Percentiles rank a stretch among this genome's conserved stretches.
Conservation (phyloP, 129 eudicot genomes). For the Calendula officinalis region DNA sequence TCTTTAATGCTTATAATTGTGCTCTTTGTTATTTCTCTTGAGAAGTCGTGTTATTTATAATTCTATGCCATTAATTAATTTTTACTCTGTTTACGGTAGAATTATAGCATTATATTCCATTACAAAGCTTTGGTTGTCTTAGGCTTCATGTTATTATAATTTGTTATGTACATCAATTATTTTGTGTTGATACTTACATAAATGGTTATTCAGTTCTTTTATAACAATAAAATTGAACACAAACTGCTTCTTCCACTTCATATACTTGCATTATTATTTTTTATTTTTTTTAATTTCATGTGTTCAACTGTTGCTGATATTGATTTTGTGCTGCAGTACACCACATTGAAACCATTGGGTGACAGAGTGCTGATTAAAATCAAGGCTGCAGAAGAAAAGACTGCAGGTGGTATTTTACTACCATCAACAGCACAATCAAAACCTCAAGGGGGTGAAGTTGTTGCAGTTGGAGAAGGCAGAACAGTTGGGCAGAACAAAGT, state of each 20-base stretch:
- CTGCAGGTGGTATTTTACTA: slow-evolving; percentile 66
- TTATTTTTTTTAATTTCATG: too few relatives aligned
- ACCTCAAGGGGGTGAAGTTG: slow-evolving; percentile 84
- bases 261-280: too few relatives aligned
- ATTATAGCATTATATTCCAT: too few relatives aligned
- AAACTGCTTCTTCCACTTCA: too few relatives aligned
- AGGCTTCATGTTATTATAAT: too few relatives aligned
- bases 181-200: neutral
- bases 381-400: slow-evolving; percentile 68
- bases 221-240: too few relatives aligned
- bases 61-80: neutral
- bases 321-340: slow-evolving; percentile 41
- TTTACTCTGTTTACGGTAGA: neutral
- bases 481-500: slow-evolving; percentile 59
- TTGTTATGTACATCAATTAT: too few relatives aligned
- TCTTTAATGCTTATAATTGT: neutral
- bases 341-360: slow-evolving; percentile 78
- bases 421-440: slow-evolving; percentile 67
- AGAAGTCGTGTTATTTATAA: neutral
- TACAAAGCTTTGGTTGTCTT: too few relatives aligned
- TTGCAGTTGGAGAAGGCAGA: slow-evolving; percentile 84
- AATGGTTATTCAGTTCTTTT: too few relatives aligned
- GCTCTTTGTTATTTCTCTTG: neutral
- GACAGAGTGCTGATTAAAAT: slow-evolving; percentile 70
- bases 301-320: too few relatives aligned